phyloP scores from a whole-genome alignment of 257 asterid species.

The Rauvolfia tetraphylla region DNA sequence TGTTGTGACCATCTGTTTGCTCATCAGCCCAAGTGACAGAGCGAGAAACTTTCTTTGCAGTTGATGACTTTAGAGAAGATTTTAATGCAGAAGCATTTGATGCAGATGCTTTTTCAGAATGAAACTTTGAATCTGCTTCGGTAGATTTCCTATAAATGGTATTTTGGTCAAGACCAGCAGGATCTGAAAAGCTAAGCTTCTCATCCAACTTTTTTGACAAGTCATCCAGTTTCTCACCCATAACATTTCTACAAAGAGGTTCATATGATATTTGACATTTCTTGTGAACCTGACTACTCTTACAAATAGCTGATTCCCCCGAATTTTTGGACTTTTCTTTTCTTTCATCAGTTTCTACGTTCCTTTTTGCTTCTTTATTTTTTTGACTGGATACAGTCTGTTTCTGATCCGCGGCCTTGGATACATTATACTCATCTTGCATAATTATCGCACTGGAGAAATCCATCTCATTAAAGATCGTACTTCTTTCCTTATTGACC shows the following conservation, averaged over 20 bases:
- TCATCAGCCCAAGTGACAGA: slow-evolving; percentile 91
- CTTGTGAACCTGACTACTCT: slow-evolving; percentile 26
- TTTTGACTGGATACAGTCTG: slow-evolving; percentile 27
- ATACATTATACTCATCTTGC: slow-evolving; percentile 64
- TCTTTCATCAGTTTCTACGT: slow-evolving; percentile 18
- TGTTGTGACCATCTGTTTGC: slow-evolving; percentile 32
- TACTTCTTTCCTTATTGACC: slow-evolving; percentile 27
- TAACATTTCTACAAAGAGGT: slow-evolving; percentile 6
- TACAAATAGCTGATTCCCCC: slow-evolving; percentile 33
- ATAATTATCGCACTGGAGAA: slow-evolving; percentile 59
- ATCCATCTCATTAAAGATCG: slow-evolving; percentile 37
- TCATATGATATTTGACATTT: slow-evolving; percentile 26
- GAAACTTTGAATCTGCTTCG: slow-evolving; percentile 20
- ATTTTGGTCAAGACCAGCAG: slow-evolving; percentile 28
- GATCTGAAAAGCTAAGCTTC: slow-evolving; percentile 31
- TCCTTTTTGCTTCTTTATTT: slow-evolving; percentile 34
- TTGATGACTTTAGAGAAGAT: slow-evolving; percentile 70
- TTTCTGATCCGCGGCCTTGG: slow-evolving; percentile 31
- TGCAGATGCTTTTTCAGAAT: slow-evolving; percentile 26
- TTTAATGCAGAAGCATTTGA: slow-evolving; percentile 33
- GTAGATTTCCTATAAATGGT: slow-evolving; percentile 10
- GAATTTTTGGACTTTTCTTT: slow-evolving; percentile 22
- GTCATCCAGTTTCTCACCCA: slow-evolving; percentile 14
- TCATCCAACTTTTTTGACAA: slow-evolving; percentile 21
- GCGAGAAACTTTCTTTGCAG: slow-evolving; percentile 41